These are phyloP conservation scores for Chlamydomonas sphaeroides DNA, from an alignment of 139 green algal genomes.

Conservation along the genomic window DNA sequence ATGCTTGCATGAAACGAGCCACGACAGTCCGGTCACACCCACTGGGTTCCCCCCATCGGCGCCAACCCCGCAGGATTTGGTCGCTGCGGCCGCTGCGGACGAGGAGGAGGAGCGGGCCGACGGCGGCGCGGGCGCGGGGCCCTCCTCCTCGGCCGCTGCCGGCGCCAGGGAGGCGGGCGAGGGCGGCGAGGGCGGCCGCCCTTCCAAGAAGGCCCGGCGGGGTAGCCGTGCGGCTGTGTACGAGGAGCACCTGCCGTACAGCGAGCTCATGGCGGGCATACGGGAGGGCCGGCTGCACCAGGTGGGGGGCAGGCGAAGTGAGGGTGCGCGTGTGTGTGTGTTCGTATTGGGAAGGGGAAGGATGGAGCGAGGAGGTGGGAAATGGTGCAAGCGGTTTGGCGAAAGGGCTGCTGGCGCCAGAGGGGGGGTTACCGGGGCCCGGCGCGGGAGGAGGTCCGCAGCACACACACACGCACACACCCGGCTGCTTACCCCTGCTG, in stretches of 20 bases:
- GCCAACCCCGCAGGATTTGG: constrained; percentile 50
- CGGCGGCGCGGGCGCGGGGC: background rate
- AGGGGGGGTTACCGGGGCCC: too few relatives aligned
- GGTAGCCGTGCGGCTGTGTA: too few relatives aligned
- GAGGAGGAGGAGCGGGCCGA: constrained; percentile 24
- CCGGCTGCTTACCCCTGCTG: too few relatives aligned
- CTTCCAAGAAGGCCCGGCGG: constrained; percentile 73
- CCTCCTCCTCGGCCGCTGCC: too few relatives aligned
- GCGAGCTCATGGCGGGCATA: constrained; percentile 81
- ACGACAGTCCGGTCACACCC: too few relatives aligned
- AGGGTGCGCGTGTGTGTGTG: too few relatives aligned
- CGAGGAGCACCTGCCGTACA: constrained; percentile 78
- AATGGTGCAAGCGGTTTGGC: background rate
- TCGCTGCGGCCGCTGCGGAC: constrained; percentile 32
- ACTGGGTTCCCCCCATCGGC: too few relatives aligned
- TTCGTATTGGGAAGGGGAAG: background rate
- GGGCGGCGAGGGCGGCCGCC: constrained; percentile 31
- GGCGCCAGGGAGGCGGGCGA: background rate
- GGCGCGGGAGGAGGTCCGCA: too few relatives aligned
- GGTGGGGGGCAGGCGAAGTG: background rate
- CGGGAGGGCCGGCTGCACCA: constrained; percentile 85
- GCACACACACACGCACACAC: too few relatives aligned
- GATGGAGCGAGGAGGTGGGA: background rate
- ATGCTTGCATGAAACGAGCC: too few relatives aligned
- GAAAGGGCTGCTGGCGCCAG: too few relatives aligned